Conservation (phyloP, 2,329 filamentous ascomycete genomes). For the Truncatella angustata region DNA sequence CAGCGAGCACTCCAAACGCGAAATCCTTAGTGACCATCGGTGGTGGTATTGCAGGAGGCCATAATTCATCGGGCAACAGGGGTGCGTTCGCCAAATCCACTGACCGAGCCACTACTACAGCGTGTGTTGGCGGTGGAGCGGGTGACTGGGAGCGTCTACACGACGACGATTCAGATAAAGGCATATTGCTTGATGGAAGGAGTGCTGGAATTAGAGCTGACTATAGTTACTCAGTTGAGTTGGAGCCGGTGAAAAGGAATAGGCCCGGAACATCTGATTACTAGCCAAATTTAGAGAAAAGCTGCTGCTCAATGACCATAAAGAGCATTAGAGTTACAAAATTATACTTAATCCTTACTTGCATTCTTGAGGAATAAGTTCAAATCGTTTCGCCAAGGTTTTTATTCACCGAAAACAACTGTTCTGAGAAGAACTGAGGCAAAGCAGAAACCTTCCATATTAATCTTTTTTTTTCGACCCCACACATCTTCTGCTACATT, state of each 20-base stretch:
- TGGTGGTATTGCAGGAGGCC: not conserved
- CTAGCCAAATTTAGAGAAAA: too few relatives aligned
- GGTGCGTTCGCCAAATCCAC: slow-evolving; percentile 14
- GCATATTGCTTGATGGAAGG: slow-evolving; percentile 6
- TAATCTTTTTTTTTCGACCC: too few relatives aligned
- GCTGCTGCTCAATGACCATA: too few relatives aligned
- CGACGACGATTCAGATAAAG: not conserved
- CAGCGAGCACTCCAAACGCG: not conserved
- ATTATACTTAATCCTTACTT: too few relatives aligned
- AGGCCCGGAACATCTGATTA: not conserved
- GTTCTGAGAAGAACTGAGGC: too few relatives aligned
- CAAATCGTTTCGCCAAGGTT: too few relatives aligned
- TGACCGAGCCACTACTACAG: slow-evolving; percentile 11
- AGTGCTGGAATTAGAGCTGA: slow-evolving; percentile 2
- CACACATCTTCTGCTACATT: too few relatives aligned
- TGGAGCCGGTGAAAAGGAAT: not conserved
- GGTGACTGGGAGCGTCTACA: slow-evolving; percentile 16
- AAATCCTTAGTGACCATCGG: slow-evolving; percentile 12
- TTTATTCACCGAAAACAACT: too few relatives aligned
- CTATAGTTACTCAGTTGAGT: slow-evolving; percentile 15
- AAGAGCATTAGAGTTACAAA: too few relatives aligned
- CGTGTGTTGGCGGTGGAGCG: slow-evolving; percentile 9
- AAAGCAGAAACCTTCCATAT: too few relatives aligned
- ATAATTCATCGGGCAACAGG: not conserved
- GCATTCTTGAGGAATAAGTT: too few relatives aligned